Percentiles rank a stretch among this genome's conserved stretches.
phyloP scores from a whole-genome alignment of 2,329 filamentous ascomycete genomes.

The Xylaria sp. region DNA sequence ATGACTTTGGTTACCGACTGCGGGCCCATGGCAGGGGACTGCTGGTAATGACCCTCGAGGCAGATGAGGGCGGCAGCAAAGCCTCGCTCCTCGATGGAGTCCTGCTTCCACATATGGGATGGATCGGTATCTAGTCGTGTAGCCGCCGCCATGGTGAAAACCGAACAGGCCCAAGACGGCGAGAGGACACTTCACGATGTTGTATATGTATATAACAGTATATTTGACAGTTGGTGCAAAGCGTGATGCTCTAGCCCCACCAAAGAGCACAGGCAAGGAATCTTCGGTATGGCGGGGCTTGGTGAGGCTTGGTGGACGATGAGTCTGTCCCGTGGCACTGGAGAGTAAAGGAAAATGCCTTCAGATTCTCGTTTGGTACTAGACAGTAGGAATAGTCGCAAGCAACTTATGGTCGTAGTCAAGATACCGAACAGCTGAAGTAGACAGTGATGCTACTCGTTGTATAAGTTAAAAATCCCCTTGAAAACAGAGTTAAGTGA shows the following conservation, averaged over 20 bases:
- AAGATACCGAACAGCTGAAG: background rate
- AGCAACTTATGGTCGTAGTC: background rate
- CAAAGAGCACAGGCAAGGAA: slow-evolving; percentile 23
- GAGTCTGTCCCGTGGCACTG: background rate
- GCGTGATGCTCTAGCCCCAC: slow-evolving; percentile 27
- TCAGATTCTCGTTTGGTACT: too few species aligned
- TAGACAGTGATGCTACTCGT: background rate
- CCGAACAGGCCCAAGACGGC: background rate
- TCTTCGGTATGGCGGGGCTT: slow-evolving; percentile 33
- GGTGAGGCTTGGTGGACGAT: background rate
- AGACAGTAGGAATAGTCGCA: background rate
- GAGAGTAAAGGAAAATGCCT: background rate
- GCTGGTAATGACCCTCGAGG: slow-evolving; percentile 69
- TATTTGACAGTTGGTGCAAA: slow-evolving; percentile 13
- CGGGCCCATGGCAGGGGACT: slow-evolving; percentile 66
- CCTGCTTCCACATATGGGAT: slow-evolving; percentile 48
- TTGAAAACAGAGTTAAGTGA: background rate
- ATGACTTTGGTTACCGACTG: slow-evolving; percentile 65
- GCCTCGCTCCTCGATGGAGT: slow-evolving; percentile 71
- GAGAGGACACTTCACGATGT: background rate
- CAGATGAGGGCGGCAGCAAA: slow-evolving; percentile 70
- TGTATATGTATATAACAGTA: background rate
- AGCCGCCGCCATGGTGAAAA: slow-evolving; percentile 40
- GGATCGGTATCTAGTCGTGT: slow-evolving; percentile 42
- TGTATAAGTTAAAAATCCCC: background rate